Percentiles rank a stretch among this genome's conserved stretches.
phyloP scores from a whole-genome alignment of 208 protist genomes.

The Leptomonas seymouri region DNA sequence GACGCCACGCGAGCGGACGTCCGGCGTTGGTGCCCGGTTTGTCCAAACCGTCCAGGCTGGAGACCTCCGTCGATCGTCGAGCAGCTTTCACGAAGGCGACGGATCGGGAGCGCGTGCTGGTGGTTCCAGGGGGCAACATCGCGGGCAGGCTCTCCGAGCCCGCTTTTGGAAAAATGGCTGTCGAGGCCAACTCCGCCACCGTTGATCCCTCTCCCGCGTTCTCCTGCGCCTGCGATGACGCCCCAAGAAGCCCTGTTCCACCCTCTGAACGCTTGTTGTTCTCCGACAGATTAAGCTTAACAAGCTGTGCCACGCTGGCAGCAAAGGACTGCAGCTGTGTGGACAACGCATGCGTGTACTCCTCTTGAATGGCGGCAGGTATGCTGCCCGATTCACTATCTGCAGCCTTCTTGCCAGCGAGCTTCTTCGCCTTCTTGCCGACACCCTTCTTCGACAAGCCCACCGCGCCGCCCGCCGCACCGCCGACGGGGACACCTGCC shows the following conservation, averaged over 20 bases:
- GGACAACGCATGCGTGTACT: slow-evolving; percentile 13
- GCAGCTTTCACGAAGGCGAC: slow-evolving; percentile 12
- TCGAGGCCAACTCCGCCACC: background rate
- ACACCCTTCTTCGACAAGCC: slow-evolving; percentile 7
- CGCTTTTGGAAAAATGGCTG: background rate
- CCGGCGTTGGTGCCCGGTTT: background rate
- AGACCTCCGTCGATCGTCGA: background rate
- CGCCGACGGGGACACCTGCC: background rate
- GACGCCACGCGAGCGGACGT: slow-evolving; percentile 12
- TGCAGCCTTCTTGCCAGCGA: background rate
- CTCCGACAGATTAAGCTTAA: background rate
- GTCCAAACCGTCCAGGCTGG: background rate
- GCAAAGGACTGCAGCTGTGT: slow-evolving; percentile 26
- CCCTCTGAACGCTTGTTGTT: background rate
- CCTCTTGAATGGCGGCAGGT: slow-evolving; percentile 5
- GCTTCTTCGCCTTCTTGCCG: slow-evolving; percentile 10
- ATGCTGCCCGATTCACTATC: background rate
- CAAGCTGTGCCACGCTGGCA: background rate
- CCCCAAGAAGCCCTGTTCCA: no score
- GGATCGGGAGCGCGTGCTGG: background rate
- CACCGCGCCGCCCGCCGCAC: background rate
- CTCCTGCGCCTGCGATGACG: no score
- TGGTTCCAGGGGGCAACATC: background rate
- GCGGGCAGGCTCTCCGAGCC: background rate
- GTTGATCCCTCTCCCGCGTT: background rate